Conservation (phyloP, 495 filamentous ascomycete genomes). For the Aspergillus taichungensis region DNA sequence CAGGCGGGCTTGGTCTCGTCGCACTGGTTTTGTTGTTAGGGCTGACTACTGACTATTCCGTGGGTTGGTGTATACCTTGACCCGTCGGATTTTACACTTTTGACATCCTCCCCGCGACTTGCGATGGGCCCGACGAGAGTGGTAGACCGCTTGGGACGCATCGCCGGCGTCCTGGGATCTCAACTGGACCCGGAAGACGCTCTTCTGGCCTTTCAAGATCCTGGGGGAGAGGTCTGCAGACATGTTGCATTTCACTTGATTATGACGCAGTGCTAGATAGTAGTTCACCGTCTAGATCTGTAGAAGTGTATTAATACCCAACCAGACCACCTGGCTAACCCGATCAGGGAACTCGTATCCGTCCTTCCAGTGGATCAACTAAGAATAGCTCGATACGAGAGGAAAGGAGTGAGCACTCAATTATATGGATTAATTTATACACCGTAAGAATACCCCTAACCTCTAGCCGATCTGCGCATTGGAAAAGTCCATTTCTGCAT, state of each 20-base stretch:
- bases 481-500: constrained; percentile 42
- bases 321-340: background rate
- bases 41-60: background rate
- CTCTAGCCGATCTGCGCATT: constrained; percentile 35
- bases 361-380: background rate
- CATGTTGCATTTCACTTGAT: background rate
- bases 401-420: background rate
- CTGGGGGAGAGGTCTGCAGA: background rate
- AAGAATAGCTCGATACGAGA: background rate
- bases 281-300: background rate
- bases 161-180: constrained; percentile 4
- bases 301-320: background rate
- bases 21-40: constrained; percentile 21
- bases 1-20: constrained; percentile 40
- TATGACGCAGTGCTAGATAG: constrained; percentile 1
- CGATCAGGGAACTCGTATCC: constrained; percentile 7
- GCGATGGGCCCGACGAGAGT: constrained; percentile 29
- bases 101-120: constrained; percentile 39
- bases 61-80: constrained; percentile 30
- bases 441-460: background rate
- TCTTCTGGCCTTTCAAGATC: constrained; percentile 19
- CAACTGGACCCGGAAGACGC: constrained; percentile 19
- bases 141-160: constrained; percentile 13
- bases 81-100: constrained; percentile 39
- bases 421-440: constrained; percentile 20